phyloP scores from a whole-genome alignment of 257 asterid species.

The Jasminum sambac region DNA sequence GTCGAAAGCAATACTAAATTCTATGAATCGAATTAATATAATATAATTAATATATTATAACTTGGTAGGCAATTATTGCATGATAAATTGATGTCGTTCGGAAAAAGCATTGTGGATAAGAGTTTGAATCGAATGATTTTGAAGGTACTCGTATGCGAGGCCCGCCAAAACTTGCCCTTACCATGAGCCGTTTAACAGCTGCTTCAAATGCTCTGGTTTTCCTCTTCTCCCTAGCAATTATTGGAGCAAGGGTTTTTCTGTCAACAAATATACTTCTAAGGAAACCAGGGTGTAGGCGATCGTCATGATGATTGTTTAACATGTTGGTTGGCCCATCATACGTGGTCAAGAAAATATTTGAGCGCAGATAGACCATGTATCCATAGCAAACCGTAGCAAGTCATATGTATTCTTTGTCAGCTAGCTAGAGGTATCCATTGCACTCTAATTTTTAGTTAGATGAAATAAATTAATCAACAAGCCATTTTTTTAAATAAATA shows the following conservation, averaged over 20 bases:
- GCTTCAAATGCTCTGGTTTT: slow-evolving; percentile 63
- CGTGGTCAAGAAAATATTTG: slow-evolving; percentile 95
- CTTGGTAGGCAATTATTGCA: slow-evolving; percentile 67
- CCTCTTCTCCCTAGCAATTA: slow-evolving; percentile 75
- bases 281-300: slow-evolving; percentile 91
- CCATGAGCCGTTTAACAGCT: slow-evolving; percentile 71
- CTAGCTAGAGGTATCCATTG: slow-evolving; percentile 48
- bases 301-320: slow-evolving; percentile 90
- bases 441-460: too few species aligned
- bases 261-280: slow-evolving; percentile 83
- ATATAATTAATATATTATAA: too few species aligned
- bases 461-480: too few species aligned
- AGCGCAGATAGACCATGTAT: slow-evolving; percentile 91
- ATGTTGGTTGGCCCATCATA: slow-evolving; percentile 98
- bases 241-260: slow-evolving; percentile 82
- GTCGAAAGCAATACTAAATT: too few species aligned
- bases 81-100: slow-evolving; percentile 59
- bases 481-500: too few species aligned
- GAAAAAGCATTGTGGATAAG: slow-evolving; percentile 98
- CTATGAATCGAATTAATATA: too few species aligned
- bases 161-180: slow-evolving; percentile 72
- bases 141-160: slow-evolving; percentile 82
- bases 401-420: slow-evolving; percentile 58
- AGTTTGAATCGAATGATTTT: slow-evolving; percentile 82
- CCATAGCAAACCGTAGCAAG: slow-evolving; percentile 89